Evolutionary conservation across 1,284 basidiomycete species (phyloP), one percentile per base, ranked within the genome.

Genomic region (Fomitopsis pinicola): DNA sequence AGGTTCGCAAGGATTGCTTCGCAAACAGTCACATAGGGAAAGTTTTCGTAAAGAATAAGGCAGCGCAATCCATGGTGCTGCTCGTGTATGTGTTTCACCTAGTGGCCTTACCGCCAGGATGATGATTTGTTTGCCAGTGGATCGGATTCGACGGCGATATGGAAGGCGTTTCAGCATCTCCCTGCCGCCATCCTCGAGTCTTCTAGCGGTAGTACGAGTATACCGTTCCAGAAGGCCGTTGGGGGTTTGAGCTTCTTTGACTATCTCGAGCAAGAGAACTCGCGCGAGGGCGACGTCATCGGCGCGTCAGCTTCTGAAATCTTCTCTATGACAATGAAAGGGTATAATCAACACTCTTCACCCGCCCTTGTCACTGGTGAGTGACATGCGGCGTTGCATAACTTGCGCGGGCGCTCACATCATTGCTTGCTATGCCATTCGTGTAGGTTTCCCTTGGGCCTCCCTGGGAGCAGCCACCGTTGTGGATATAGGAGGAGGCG

Each of bases 401-500:
- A 14, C 35, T 36, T 9, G 14, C 14, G 3, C 38, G 14, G 38
- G 38, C 38, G 10, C 14, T 9, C 38, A 38, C n/a, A n/a, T n/a
- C n/a, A 38, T 15, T 33, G 30, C 30, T 7, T 33, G 7, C 30
- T 7, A 33, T 33, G 4, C 30, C 30, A 33, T 33, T 33, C 45
- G 42, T 26, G 2, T 35, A 67, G 67, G 66, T 28, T 68, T 55
- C 40, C 63, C 58, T 1, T 68, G 69, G 66, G 54, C 48, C 4
- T 36, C 57, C 3, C 65, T 69, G 7, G 22, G 54, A 3, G 57
- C 38, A 8, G 57, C 63, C 1, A 38, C 57, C 6, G 42, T 67
- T n/a, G 59, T 68, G 14, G 67, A 69, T 50, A 64, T 68, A 22
- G 67, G 68, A 3, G 68, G 66, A 0, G 66, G 68, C 4, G 58